Base-by-base conservation (phyloP, 768 basidiomycete species). In the Lactarius vividus region DNA sequence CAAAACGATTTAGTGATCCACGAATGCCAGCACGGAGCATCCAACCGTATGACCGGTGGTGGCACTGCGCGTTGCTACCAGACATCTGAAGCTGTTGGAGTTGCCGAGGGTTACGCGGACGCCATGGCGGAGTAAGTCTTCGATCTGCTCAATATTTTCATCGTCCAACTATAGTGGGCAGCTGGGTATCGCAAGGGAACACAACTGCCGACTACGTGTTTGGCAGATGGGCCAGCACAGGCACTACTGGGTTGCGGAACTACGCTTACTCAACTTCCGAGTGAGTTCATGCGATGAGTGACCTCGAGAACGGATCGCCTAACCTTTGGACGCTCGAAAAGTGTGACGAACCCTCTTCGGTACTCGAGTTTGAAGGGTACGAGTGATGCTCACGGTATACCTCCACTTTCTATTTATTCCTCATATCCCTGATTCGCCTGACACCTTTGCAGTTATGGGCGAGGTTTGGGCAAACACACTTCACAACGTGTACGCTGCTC, bases 1-100 rank as follows among this genome's bases (percentile, higher is more conserved):
- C 85, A 88, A 70, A 86, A 86, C 70, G 87, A 87, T 66, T 81
- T 77, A 57, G 76, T 82, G 68, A 76, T 81, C 26, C 82, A 83
- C 65, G 82, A 89, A 73, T 79, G 71, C 59, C 58, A 75, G 69
- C 74, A 78, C 70, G 73, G 74, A 83, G 42, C 20, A n/a, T 20
- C 20, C 9, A n/a, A 44, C 20, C 42, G 42, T 44, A 44, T 44
- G 42, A 44, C 82, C 11, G 84, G 84, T 23, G 82, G 84, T 44
- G 83, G 82, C 29, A 82, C 81, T 33, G 83, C 82, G 52, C 76
- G 84, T 20, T 89, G 88, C 77, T 76, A 88, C 66, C 83, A 86
- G 71, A 85, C 81, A 33, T 78, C 79, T 29, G 88, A 89, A 71
- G 78, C 87, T 3, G 83, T 84, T 29, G 88, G 87, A 10, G 81